phyloP scores from a whole-genome alignment of 768 basidiomycete genomes.

The Coprinopsis sp. region DNA sequence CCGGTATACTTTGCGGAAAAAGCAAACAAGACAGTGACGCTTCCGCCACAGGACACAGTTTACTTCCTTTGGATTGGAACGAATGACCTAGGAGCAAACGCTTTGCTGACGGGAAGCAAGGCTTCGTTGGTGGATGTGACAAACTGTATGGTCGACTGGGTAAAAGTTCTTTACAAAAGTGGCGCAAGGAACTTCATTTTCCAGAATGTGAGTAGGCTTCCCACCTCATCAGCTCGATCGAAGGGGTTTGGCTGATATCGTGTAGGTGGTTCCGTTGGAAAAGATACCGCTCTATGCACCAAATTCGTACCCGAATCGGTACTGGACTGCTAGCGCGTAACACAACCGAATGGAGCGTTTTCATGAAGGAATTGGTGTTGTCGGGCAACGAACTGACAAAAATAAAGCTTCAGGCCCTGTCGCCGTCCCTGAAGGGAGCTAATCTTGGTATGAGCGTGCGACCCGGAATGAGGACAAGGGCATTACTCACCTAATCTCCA shows the following conservation, averaged over 20 bases:
- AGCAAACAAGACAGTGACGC: constrained; percentile 35
- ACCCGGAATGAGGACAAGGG: neutral
- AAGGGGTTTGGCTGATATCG: neutral
- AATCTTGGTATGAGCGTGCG: constrained; percentile 46
- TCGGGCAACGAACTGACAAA: constrained; percentile 49
- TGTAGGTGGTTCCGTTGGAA: constrained; percentile 55
- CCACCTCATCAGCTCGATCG: neutral
- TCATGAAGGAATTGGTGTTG: constrained; percentile 48
- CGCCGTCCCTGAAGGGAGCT: constrained; percentile 43
- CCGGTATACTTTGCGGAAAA: constrained; percentile 45
- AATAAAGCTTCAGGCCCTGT: constrained; percentile 46
- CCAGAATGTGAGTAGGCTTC: constrained; percentile 57
- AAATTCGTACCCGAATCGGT: constrained; percentile 44
- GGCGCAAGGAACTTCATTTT: constrained; percentile 68
- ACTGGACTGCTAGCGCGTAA: constrained; percentile 49
- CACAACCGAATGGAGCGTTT: constrained; percentile 52
- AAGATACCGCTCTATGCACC: constrained; percentile 42
- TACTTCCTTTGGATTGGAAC: constrained; percentile 70
- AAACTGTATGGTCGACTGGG: constrained; percentile 55
- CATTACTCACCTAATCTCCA: constrained; percentile 16
- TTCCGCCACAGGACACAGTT: constrained; percentile 43
- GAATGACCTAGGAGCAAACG: constrained; percentile 54
- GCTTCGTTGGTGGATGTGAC: constrained; percentile 58
- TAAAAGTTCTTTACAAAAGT: constrained; percentile 47
- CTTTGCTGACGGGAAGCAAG: constrained; percentile 47